Conservation (phyloP, 768 basidiomycete species). For the Tricholoma saponaceum region DNA sequence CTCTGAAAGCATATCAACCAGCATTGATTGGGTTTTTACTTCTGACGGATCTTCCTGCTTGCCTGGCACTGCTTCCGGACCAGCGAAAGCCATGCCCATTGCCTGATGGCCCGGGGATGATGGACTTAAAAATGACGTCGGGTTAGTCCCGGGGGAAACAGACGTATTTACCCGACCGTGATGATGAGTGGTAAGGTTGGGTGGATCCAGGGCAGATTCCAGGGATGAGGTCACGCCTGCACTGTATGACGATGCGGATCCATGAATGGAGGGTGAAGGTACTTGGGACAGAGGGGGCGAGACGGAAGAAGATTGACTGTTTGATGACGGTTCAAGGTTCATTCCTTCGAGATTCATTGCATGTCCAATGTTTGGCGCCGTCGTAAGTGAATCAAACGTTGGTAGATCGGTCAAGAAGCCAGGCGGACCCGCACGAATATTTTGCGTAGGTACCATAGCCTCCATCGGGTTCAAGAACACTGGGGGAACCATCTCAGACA, state of each 20-base stretch:
- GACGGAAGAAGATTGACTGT: constrained; percentile 28
- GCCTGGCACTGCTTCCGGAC: constrained; percentile 10
- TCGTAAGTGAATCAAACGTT: constrained; percentile 27
- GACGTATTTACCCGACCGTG: constrained; percentile 39
- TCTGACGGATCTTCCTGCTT: constrained; percentile 22
- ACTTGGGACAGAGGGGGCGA: constrained; percentile 31
- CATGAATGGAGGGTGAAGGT: constrained; percentile 35
- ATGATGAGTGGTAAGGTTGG: constrained; percentile 21
- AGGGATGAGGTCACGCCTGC: constrained; percentile 39
- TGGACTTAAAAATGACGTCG: constrained; percentile 15
- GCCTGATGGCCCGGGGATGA: constrained; percentile 20
- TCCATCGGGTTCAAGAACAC: constrained; percentile 36
- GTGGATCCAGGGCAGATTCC: constrained; percentile 40
- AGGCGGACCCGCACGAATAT: constrained; percentile 27
- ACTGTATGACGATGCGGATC: constrained; percentile 33
- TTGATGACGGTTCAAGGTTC: constrained; percentile 33
- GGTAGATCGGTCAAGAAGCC: constrained; percentile 40
- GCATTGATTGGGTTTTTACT: constrained; percentile 28
- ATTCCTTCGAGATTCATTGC: constrained; percentile 34
- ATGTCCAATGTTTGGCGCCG: constrained; percentile 29
- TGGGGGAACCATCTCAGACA: constrained; percentile 31
- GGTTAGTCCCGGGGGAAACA: constrained; percentile 16
- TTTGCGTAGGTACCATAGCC: constrained; percentile 19
- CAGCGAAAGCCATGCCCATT: constrained; percentile 15
- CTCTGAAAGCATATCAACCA: constrained; percentile 53